These are phyloP conservation scores for Saccharomycopsis sp. DNA, from an alignment of 805 yeast genomes.

Conservation along the genomic window DNA sequence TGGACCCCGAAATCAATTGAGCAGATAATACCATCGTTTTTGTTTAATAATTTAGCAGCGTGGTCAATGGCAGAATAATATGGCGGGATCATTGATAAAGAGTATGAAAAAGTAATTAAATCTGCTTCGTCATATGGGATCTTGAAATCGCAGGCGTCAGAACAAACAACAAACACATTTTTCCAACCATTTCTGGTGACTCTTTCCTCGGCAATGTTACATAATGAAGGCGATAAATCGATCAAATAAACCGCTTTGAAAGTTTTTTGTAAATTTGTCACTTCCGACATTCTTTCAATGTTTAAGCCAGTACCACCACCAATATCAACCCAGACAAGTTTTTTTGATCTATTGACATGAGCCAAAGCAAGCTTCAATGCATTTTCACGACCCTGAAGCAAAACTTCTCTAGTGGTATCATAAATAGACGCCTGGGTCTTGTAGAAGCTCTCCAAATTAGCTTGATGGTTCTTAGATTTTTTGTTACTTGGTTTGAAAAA, in stretches of 20 bases:
- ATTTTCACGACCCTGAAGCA: constrained; percentile 65
- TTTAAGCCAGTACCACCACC: constrained; percentile 88
- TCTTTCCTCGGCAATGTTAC: constrained; percentile 61
- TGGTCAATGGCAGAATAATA: constrained; percentile 75
- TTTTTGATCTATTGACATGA: constrained; percentile 40
- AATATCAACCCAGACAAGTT: constrained; percentile 67
- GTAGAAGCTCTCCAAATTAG: constrained; percentile 54
- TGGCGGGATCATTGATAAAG: constrained; percentile 79
- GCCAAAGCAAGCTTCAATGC: constrained; percentile 53
- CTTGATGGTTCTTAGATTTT: constrained; percentile 26
- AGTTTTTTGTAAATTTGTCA: constrained; percentile 29
- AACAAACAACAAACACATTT: constrained; percentile 61
- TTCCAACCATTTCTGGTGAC: constrained; percentile 41
- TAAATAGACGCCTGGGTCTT: constrained; percentile 71
- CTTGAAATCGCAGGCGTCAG: constrained; percentile 68
- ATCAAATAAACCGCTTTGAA: constrained; percentile 66
- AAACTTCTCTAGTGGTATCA: constrained; percentile 59
- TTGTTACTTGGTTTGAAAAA: constrained; percentile 29
- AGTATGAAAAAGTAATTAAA: constrained; percentile 70
- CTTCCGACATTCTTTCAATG: constrained; percentile 64
- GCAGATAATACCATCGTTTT: constrained; percentile 52
- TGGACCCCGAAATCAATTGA: constrained; percentile 81
- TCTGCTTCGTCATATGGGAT: constrained; percentile 52
- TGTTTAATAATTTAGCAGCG: constrained; percentile 44
- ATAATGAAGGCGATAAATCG: constrained; percentile 71